These are phyloP conservation scores for Cystobasidium ongulense DNA, from an alignment of 768 basidiomycete genomes.

Conservation along the genomic window DNA sequence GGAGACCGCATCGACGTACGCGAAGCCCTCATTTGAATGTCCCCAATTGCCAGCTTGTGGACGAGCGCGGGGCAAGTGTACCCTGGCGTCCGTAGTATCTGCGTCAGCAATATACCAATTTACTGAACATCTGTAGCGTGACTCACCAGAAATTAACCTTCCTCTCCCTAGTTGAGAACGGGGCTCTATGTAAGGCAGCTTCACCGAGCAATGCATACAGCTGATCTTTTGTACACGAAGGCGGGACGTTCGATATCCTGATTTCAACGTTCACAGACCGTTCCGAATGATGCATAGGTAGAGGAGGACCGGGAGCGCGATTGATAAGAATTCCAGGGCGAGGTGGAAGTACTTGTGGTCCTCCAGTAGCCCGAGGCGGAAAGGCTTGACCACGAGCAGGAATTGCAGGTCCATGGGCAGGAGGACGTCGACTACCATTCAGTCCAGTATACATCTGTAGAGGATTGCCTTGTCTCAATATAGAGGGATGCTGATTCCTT, in stretches of 20 bases:
- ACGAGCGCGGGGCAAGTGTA: slow-evolving; percentile 3
- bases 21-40: slow-evolving; percentile 3
- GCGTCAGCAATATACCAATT: neutral
- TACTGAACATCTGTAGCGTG: neutral
- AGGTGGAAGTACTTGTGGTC: neutral
- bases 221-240: neutral
- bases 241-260: slow-evolving; percentile 2
- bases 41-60: slow-evolving; percentile 10
- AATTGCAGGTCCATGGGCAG: neutral
- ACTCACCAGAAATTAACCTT: slow-evolving; percentile 29
- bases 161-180: slow-evolving; percentile 4
- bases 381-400: neutral
- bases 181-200: slow-evolving; percentile 7
- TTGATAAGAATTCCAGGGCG: neutral
- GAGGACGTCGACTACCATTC: neutral
- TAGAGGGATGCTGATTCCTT: neutral
- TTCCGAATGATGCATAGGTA: neutral
- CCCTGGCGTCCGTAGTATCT: neutral
- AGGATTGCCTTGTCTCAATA: neutral
- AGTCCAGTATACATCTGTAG: neutral
- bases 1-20: neutral
- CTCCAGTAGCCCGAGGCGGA: neutral
- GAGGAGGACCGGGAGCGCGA: neutral
- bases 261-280: slow-evolving; percentile 7
- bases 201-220: slow-evolving; percentile 2